Evolutionary conservation across 768 basidiomycete species (phyloP).

Genomic region (Hygrophorus russula): DNA sequence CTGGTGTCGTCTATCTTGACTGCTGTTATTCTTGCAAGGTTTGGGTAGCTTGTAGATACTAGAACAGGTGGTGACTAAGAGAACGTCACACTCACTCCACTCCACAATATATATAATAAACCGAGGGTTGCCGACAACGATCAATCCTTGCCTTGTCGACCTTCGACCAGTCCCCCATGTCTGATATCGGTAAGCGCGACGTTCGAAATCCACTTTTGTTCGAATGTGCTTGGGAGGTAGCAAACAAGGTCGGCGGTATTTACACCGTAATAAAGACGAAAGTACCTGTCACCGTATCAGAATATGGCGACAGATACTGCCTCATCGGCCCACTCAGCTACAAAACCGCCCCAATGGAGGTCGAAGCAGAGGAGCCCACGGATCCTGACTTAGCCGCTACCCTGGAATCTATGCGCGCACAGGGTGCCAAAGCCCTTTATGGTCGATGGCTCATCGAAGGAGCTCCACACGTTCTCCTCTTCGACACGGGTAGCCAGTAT

Average conservation of each 20-base stretch:
- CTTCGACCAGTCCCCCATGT: slow-evolving; percentile 19
- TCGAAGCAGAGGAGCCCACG: slow-evolving; percentile 83
- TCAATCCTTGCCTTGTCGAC: too few species aligned
- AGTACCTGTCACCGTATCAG: slow-evolving; percentile 93
- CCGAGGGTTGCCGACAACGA: too few species aligned
- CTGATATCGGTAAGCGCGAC: slow-evolving; percentile 43
- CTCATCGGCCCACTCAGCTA: slow-evolving; percentile 97
- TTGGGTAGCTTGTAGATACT: slow-evolving; percentile 9
- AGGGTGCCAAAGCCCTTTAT: slow-evolving; percentile 91
- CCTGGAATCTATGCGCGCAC: slow-evolving; percentile 72
- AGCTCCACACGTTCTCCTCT: slow-evolving; percentile 87
- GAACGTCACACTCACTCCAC: too few species aligned
- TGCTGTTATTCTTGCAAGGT: slow-evolving; percentile 20
- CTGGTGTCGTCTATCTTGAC: slow-evolving; percentile 27
- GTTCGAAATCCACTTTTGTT: slow-evolving; percentile 76
- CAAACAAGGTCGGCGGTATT: slow-evolving; percentile 98
- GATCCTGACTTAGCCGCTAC: slow-evolving; percentile 70
- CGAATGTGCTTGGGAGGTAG: slow-evolving; percentile 97
- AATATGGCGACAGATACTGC: slow-evolving; percentile 91
- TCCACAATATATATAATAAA: not conserved
- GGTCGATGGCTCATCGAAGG: slow-evolving; percentile 99
- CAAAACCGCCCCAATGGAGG: slow-evolving; percentile 99
- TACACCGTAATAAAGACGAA: slow-evolving; percentile 99
- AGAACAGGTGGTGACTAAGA: not conserved
- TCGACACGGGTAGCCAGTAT: slow-evolving; percentile 87